These are phyloP conservation scores for Leptomonas seymouri DNA, from an alignment of 208 protist genomes.

Conservation along the genomic window DNA sequence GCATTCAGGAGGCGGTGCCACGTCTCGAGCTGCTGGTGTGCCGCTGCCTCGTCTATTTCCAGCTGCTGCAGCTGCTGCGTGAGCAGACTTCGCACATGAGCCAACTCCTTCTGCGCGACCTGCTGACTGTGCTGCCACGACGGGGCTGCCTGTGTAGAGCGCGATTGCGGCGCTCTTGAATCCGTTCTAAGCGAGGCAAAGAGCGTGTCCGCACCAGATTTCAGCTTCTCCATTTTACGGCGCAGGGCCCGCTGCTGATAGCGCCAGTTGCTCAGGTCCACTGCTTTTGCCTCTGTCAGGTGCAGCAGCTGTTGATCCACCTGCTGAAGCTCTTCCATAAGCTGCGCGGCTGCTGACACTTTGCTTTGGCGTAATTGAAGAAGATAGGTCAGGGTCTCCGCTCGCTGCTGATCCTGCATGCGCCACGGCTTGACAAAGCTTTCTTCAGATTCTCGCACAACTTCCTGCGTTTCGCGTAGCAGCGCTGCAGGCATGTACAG, in stretches of 20 bases:
- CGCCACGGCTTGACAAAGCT: slow-evolving; percentile 42
- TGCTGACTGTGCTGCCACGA: slow-evolving; percentile 23
- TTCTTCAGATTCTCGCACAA: slow-evolving; percentile 40
- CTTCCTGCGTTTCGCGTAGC: slow-evolving; percentile 38
- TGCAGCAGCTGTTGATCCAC: slow-evolving; percentile 46
- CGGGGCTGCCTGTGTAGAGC: not conserved
- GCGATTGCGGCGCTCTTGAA: not conserved
- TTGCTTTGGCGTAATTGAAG: slow-evolving; percentile 32
- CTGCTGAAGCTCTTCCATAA: slow-evolving; percentile 41
- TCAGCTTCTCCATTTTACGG: slow-evolving; percentile 20
- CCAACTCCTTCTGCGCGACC: slow-evolving; percentile 22
- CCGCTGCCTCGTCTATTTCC: slow-evolving; percentile 15
- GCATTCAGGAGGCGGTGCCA: slow-evolving; percentile 35
- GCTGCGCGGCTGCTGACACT: slow-evolving; percentile 34
- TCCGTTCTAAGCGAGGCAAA: slow-evolving; percentile 7
- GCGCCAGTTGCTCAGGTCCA: slow-evolving; percentile 62
- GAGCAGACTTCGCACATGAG: slow-evolving; percentile 5
- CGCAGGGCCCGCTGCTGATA: slow-evolving; percentile 37
- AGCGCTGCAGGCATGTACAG: slow-evolving; percentile 52
- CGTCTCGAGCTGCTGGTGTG: slow-evolving; percentile 14
- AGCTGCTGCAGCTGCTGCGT: slow-evolving; percentile 20
- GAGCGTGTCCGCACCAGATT: slow-evolving; percentile 23
- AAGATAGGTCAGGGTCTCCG: slow-evolving; percentile 35
- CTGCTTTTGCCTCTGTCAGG: slow-evolving; percentile 39
- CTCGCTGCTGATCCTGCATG: slow-evolving; percentile 38